Base-by-base conservation (phyloP, 371 early-diverging fungal species). In the Mortierella polycephala region DNA sequence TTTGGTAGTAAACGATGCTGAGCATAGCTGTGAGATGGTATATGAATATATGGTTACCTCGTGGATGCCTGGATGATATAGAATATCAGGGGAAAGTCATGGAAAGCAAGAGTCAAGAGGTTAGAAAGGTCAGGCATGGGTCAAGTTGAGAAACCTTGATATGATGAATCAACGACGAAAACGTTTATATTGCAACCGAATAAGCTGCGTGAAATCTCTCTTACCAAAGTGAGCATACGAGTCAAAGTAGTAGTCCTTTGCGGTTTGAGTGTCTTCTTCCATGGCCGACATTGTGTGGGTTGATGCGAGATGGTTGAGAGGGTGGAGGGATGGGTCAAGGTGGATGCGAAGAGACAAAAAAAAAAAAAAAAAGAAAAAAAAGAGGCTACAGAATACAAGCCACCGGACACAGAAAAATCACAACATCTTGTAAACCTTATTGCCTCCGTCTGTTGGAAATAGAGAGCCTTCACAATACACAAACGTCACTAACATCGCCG, bases 161-260 rank as follows among this genome's bases (percentile, higher is more conserved):
- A 30, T 30, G 30, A 30, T 30, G 30, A 30, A 30, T 30, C 30
- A 30, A 30, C 30, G 30, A 30, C 30, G 30, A 30, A 4, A 30
- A 30, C 30, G 14, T 41, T 58, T 55, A 44, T 40, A 39, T 47
- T 20, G 45, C 42, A 14, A 18, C 42, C 11, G n/a, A 55, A 42
- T 7, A 16, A 53, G 20, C 37, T 57, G 51, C 64, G 64, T 55
- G 64, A 61, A 59, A 42, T 37, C 54, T 13, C 44, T 66, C 85
- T 82, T 95, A 88, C 97, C 98, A 79, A 93, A 94, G 81, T 95
- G 95, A 46, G 97, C 97, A 86, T 97, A 98, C 46, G 96, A 96
- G 83, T 94, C 96, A 88, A 96, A 98, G 92, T 97, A 98, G 83
- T 95, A 96, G 83, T 97, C 95, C 83, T 93, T 94, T 39, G 80